Base-by-base conservation (phyloP, 176 grass and related monocot species). In the Thinopyrum elongatum region DNA sequence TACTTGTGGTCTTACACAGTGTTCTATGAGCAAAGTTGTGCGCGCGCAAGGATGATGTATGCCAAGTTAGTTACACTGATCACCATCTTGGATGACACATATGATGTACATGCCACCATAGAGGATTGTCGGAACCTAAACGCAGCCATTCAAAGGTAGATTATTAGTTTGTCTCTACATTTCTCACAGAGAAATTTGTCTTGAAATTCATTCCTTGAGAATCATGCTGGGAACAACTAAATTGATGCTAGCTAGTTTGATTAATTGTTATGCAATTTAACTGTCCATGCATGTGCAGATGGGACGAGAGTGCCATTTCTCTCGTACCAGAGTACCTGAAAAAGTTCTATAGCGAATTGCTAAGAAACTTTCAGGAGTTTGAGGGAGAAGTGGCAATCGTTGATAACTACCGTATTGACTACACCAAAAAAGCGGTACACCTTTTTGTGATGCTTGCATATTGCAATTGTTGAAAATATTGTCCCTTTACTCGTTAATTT, bases 121-220 rank as follows among this genome's bases (percentile, higher is more conserved):
- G 70, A 89, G 1, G 81, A 89, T 31, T 66, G 22, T 2, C 21
- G 55, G 29, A 47, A 33, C 4, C 16, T 89, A 1, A 47, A 61
- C 9, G 8, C 49, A 51, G 59, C 87, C 1, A 75, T 89, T 2
- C 69, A 83, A 65, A 89, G 87, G 87, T 88, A n/a, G n/a, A n/a
- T n/a, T n/a, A n/a, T n/a, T n/a, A n/a, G n/a, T n/a, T n/a, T n/a
- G n/a, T n/a, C n/a, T n/a, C n/a, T n/a, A n/a, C n/a, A n/a, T n/a
- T n/a, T n/a, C n/a, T n/a, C n/a, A n/a, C n/a, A n/a, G n/a, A 35
- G 34, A 5, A 5, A n/a, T n/a, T n/a, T n/a, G n/a, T n/a, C n/a
- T n/a, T n/a, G n/a, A n/a, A n/a, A n/a, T n/a, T n/a, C n/a, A 58
- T 58, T 10, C n/a, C n/a, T n/a, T n/a, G n/a, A n/a, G n/a, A n/a